These are phyloP conservation scores for Actinomucor elegans DNA, from an alignment of 371 early-diverging fungal species.

Conservation along the genomic window DNA sequence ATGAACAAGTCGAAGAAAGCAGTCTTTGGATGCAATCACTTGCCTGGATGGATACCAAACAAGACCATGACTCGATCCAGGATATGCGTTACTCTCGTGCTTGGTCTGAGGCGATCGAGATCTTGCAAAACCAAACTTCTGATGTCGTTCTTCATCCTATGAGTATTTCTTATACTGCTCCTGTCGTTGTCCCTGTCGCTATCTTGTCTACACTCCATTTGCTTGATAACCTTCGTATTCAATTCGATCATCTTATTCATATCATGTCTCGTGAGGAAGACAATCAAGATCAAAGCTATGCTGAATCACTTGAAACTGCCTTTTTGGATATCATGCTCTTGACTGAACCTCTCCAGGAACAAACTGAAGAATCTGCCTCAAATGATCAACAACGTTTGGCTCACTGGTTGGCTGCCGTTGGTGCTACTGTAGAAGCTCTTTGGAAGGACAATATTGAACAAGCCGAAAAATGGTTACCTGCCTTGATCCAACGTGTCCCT, in stretches of 20 bases:
- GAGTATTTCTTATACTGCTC: constrained; percentile 31
- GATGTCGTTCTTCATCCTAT: neutral
- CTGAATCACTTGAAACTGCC: neutral
- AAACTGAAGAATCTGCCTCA: constrained; percentile 10
- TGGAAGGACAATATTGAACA: constrained; percentile 28
- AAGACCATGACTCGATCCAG: constrained; percentile 21
- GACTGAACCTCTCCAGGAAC: constrained; percentile 1
- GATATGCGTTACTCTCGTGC: constrained; percentile 27
- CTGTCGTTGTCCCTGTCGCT: constrained; percentile 36
- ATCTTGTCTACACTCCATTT: constrained; percentile 35
- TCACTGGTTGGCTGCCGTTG: constrained; percentile 39
- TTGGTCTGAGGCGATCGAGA: constrained; percentile 30
- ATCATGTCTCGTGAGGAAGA: neutral
- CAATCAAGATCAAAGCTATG: neutral
- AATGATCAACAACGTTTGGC: constrained; percentile 31
- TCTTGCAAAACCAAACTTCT: constrained; percentile 16
- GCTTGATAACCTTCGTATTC: constrained; percentile 25
- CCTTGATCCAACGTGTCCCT: constrained; percentile 27
- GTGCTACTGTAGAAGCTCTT: constrained; percentile 31
- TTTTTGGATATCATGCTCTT: constrained; percentile 14
- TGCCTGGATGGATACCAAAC: constrained; percentile 23
- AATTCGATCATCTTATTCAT: constrained; percentile 23
- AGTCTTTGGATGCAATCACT: constrained; percentile 26
- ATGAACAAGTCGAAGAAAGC: constrained; percentile 4
- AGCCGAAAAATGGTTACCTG: constrained; percentile 20